Evolutionary conservation across 2,329 filamentous ascomycete species (phyloP).

Genomic region (Ceratocystis albifundus): DNA sequence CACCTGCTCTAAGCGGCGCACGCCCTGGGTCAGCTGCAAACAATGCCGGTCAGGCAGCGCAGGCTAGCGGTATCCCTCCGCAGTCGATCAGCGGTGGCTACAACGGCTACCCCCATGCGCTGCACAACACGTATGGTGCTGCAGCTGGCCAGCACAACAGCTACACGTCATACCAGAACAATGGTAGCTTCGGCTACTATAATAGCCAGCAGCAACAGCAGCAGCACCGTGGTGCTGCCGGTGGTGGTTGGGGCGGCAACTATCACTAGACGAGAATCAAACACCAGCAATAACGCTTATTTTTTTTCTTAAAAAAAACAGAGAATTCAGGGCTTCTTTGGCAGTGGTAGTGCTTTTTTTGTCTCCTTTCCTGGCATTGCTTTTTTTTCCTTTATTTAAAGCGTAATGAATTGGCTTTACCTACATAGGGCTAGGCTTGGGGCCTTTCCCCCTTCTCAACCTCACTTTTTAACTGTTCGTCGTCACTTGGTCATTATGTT

Average conservation of each 20-base stretch:
- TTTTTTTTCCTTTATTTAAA: neutral
- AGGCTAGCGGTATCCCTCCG: conserved; percentile 42
- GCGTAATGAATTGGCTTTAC: too few relatives aligned
- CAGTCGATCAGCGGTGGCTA: conserved; percentile 44
- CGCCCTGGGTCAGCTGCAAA: conserved; percentile 49
- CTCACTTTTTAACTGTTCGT: neutral
- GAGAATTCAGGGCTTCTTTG: neutral
- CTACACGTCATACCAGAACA: conserved; percentile 42
- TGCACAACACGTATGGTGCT: conserved; percentile 44
- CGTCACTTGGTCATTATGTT: too few relatives aligned
- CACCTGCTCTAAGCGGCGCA: conserved; percentile 44
- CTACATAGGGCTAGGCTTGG: too few relatives aligned
- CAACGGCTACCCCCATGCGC: conserved; percentile 42
- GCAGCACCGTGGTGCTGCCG: conserved; percentile 25
- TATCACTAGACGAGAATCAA: conserved; percentile 35
- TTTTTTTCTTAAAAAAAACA: conserved; percentile 2
- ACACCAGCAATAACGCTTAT: neutral
- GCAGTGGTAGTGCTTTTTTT: neutral
- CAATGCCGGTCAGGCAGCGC: conserved; percentile 36
- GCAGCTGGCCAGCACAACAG: conserved; percentile 41
- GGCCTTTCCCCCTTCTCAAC: too few relatives aligned
- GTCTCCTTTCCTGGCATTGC: neutral
- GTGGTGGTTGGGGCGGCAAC: conserved; percentile 49
- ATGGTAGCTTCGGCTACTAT: conserved; percentile 41
- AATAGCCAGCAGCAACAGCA: conserved; percentile 31